Evolutionary conservation across 805 yeast species (phyloP).

Genomic region (Wickerhamiella qilinensis): DNA sequence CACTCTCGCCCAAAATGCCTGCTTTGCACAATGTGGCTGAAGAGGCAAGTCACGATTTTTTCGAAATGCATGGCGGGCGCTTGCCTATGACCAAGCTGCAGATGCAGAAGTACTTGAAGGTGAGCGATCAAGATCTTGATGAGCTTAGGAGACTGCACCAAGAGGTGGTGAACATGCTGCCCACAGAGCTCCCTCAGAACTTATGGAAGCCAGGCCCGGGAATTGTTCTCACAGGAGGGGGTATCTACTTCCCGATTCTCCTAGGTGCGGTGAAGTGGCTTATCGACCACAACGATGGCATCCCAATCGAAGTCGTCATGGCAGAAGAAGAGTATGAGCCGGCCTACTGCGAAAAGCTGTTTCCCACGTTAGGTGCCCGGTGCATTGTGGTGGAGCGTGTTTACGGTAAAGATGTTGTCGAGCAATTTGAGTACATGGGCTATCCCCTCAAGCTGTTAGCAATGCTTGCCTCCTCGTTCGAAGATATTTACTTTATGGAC

Average conservation of each 20-base stretch:
- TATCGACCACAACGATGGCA: slow-evolving; percentile 42
- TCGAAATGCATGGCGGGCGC: neutral
- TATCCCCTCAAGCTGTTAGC: slow-evolving; percentile 63
- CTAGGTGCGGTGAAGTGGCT: slow-evolving; percentile 47
- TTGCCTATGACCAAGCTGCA: neutral
- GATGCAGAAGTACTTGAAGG: slow-evolving; percentile 6
- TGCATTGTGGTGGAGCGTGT: slow-evolving; percentile 52
- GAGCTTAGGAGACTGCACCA: slow-evolving; percentile 6
- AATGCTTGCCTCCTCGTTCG: slow-evolving; percentile 53
- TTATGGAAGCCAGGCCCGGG: slow-evolving; percentile 27
- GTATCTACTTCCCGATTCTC: slow-evolving; percentile 57
- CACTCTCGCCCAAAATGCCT: neutral
- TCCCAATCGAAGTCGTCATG: slow-evolving; percentile 72
- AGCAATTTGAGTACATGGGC: slow-evolving; percentile 35
- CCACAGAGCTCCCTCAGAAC: slow-evolving; percentile 3
- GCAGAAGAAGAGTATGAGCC: slow-evolving; percentile 62
- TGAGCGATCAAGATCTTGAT: slow-evolving; percentile 7
- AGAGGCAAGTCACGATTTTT: neutral
- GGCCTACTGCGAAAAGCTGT: slow-evolving; percentile 46
- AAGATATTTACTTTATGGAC: slow-evolving; percentile 55
- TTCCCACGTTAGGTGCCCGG: slow-evolving; percentile 46
- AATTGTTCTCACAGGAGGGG: slow-evolving; percentile 66
- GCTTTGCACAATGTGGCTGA: neutral
- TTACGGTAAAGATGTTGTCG: slow-evolving; percentile 37
- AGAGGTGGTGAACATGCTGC: slow-evolving; percentile 7